A percentile compares a stretch with the other conserved stretches of the same genome.
Conservation (phyloP, 148 eudicot species). For the Rhododendron ferrugineum region DNA sequence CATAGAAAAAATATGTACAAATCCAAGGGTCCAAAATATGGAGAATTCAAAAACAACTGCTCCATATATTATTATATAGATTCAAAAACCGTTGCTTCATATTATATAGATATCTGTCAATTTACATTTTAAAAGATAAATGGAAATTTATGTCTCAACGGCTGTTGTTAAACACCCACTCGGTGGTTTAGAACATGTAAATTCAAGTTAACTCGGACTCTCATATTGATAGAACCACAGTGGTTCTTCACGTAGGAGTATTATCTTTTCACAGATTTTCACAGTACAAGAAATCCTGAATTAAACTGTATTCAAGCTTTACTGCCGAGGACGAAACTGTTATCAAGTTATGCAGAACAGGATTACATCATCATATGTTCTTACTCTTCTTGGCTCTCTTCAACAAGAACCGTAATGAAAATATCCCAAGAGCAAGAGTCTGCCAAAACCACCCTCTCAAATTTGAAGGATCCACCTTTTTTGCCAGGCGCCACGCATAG, state of each 20-base stretch:
- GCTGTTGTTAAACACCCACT: not conserved
- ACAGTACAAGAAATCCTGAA: not conserved
- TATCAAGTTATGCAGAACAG: not conserved
- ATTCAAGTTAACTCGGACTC: not conserved
- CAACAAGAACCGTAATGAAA: conserved; percentile 9
- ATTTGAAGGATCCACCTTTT: conserved; percentile 24
- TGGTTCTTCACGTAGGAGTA: not conserved
- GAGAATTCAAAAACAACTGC: too few relatives aligned
- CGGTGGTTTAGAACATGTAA: not conserved
- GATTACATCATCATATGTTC: not conserved
- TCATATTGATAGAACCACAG: not conserved
- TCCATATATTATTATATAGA: too few relatives aligned
- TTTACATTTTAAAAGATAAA: not conserved
- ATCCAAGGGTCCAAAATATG: too few relatives aligned
- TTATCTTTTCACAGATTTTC: not conserved
- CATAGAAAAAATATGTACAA: too few relatives aligned
- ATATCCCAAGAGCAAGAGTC: conserved; percentile 24
- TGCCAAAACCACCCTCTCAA: conserved; percentile 14
- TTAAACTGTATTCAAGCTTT: not conserved
- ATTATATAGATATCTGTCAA: not conserved
- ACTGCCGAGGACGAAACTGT: not conserved
- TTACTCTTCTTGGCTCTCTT: conserved; percentile 36
- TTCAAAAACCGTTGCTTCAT: too few relatives aligned
- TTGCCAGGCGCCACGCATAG: conserved; percentile 72
- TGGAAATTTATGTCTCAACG: not conserved